Evolutionary conservation across 768 basidiomycete species (phyloP), one percentile per base, ranked within the genome.

Genomic region (Arthromyces matolae): DNA sequence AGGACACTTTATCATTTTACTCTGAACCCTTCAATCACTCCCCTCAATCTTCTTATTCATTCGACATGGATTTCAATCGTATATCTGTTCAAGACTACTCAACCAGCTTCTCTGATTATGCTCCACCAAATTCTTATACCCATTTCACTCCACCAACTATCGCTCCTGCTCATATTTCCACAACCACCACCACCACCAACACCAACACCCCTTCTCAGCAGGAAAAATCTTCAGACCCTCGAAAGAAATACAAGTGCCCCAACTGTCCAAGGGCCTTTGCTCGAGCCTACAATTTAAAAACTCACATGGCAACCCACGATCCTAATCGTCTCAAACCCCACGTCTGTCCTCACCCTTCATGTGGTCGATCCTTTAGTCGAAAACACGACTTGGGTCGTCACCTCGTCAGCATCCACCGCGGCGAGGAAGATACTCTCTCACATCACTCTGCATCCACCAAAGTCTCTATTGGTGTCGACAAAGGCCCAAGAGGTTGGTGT

Each of bases 331-430:
- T 85, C 41, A 97, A 95, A 71, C 91, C 92, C 5, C 87, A 91
- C 62, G 78, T 84, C 36, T 97, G 93, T 66, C 87, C 86, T 34
- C 89, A 95, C 67, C 73, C 79, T 34, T 79, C 83, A 2, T 97
- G 93, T 53, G 86, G 85, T 27, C 84, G 93, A 45, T 90, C 90
- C 16, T 97, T 97, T 68, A 92, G 89, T 55, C 84, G 94, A 56
- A 89, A 95, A 67, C 93, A 97, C 62, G 93, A 97, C 60, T 71
- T 97, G 7, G 90, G 90, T 10, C 85, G 93, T 33, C 93, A 97
- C 65, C 76, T 89, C 45, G 79, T 89, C 39, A 87, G 86, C 51
- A 92, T 93, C 48, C 91, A 93, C 56, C 83, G 84, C 29, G 84
- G 84, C 52, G 85, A 85, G 25, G 68, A 75, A 6, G 61, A 77